Conservation (phyloP, 129 eudicot species). For the Tagetes patula region DNA sequence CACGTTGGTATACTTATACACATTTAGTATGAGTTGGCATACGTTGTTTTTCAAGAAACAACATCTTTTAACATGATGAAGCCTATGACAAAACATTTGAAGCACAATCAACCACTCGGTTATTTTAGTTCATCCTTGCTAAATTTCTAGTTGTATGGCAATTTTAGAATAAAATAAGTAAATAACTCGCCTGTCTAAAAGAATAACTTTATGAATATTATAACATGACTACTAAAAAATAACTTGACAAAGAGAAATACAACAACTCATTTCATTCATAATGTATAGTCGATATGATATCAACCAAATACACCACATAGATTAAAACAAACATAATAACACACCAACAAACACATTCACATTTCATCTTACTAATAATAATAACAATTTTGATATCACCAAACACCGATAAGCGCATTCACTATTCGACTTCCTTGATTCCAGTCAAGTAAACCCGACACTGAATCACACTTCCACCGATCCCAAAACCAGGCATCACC, state of each 20-base stretch:
- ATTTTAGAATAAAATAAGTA: no score
- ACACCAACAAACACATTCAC: slow-evolving; percentile 19
- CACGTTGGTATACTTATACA: no score
- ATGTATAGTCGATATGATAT: slow-evolving; percentile 23
- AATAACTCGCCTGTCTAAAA: no score
- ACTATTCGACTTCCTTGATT: slow-evolving; percentile 61
- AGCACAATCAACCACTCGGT: no score
- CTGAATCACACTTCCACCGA: slow-evolving; percentile 76
- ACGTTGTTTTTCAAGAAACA: no score
- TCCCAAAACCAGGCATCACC: slow-evolving; percentile 99
- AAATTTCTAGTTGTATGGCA: no score
- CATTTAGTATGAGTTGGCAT: no score
- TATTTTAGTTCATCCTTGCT: no score
- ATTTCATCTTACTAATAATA: slow-evolving; percentile 18
- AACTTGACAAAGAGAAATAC: neutral
- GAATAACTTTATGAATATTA: neutral
- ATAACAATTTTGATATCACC: neutral
- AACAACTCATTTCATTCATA: slow-evolving; percentile 23
- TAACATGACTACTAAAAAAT: neutral
- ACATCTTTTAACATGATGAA: no score
- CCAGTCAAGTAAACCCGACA: slow-evolving; percentile 88
- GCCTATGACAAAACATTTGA: no score
- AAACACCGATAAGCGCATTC: neutral
- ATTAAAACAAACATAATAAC: slow-evolving; percentile 19
- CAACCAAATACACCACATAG: slow-evolving; percentile 31